Conservation (phyloP, 2,329 filamentous ascomycete genomes). For the Chaetothyriales sp. region DNA sequence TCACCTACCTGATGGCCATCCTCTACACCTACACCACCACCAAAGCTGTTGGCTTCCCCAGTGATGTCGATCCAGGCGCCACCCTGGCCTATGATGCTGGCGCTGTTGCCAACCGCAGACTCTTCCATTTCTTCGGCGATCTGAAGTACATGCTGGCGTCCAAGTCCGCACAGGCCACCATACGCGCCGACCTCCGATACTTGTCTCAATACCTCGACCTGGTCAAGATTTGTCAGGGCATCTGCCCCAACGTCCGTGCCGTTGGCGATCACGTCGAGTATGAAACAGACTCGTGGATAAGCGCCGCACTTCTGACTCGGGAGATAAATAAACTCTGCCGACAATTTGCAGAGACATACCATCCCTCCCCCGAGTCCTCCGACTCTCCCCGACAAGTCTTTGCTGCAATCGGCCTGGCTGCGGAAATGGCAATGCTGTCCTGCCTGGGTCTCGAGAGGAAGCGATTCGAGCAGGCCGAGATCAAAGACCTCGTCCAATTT, state of each 20-base stretch:
- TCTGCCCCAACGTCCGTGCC: slow-evolving; percentile 84
- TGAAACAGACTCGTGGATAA: slow-evolving; percentile 96
- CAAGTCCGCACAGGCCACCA: slow-evolving; percentile 70
- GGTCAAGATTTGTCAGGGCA: slow-evolving; percentile 90
- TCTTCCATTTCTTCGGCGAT: slow-evolving; percentile 97
- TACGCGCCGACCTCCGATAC: slow-evolving; percentile 74
- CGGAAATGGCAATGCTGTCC: slow-evolving; percentile 74
- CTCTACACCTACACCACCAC: slow-evolving; percentile 95
- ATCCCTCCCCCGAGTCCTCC: slow-evolving; percentile 7
- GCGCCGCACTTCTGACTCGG: slow-evolving; percentile 80
- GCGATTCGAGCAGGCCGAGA: slow-evolving; percentile 73
- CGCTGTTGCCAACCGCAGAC: slow-evolving; percentile 82
- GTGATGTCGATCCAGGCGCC: slow-evolving; percentile 72
- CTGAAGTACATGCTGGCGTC: slow-evolving; percentile 82
- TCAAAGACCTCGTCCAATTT: slow-evolving; percentile 75
- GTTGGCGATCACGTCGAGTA: slow-evolving; percentile 96
- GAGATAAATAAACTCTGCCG: slow-evolving; percentile 89
- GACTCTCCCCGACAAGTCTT: slow-evolving; percentile 26
- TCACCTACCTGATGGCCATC: slow-evolving; percentile 90
- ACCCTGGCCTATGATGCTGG: slow-evolving; percentile 87
- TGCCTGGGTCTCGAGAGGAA: slow-evolving; percentile 78
- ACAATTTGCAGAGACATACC: slow-evolving; percentile 75
- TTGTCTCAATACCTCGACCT: slow-evolving; percentile 89
- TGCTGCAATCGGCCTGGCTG: slow-evolving; percentile 52
- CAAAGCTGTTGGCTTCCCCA: slow-evolving; percentile 85